phyloP scores from a whole-genome alignment of 768 basidiomycete genomes.

The Calocybe gangraenosa region DNA sequence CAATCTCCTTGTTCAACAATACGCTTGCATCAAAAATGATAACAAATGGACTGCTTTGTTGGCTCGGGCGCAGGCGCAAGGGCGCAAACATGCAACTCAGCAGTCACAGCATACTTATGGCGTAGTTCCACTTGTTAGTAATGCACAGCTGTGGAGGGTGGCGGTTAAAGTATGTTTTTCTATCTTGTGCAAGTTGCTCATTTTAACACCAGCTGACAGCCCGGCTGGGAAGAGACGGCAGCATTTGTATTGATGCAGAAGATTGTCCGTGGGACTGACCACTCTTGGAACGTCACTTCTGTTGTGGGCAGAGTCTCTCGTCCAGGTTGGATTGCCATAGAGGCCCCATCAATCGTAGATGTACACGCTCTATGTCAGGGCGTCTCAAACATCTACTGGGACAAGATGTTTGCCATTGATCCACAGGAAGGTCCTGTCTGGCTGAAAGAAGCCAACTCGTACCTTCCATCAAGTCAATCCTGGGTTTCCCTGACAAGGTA shows the following conservation, averaged over 20 bases:
- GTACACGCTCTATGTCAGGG: constrained; percentile 1
- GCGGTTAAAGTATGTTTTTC: not conserved
- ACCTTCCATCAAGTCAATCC: not conserved
- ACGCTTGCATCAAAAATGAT: too few relatives aligned
- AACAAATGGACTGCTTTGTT: too few relatives aligned
- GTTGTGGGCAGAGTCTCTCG: constrained; percentile 1
- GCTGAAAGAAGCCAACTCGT: not conserved
- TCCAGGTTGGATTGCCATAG: constrained; percentile 7
- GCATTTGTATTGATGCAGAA: constrained; percentile 4
- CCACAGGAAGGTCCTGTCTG: not conserved
- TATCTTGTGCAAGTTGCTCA: not conserved
- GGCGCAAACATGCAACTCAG: not conserved
- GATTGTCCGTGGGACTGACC: not conserved
- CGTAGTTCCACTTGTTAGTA: not conserved
- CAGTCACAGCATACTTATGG: not conserved
- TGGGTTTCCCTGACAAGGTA: constrained; percentile 1
- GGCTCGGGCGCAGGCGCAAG: too few relatives aligned
- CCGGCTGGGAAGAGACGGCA: constrained; percentile 4
- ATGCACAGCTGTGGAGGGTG: not conserved
- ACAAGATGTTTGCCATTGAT: not conserved
- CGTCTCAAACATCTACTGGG: not conserved
- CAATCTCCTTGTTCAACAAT: too few relatives aligned
- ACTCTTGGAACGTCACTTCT: not conserved
- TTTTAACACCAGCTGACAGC: not conserved
- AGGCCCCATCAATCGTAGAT: not conserved